Percentiles rank a stretch among this genome's conserved stretches.
These are phyloP conservation scores for Metschnikowia lunata DNA, from an alignment of 805 yeast species.

Conservation along the genomic window DNA sequence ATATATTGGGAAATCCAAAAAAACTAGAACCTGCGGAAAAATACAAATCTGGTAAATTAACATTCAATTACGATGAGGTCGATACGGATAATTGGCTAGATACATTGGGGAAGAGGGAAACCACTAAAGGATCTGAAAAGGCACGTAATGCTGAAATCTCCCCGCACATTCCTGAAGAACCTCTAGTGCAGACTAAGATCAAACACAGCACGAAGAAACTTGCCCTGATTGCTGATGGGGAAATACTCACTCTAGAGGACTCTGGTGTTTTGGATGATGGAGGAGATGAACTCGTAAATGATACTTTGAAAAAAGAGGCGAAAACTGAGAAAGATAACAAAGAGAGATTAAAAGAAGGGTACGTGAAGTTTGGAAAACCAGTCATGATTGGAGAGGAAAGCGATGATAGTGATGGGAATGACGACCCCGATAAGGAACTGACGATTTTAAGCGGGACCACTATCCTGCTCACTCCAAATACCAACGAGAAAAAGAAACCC, in stretches of 20 bases:
- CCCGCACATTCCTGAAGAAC: neutral
- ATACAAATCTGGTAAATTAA: constrained; percentile 18
- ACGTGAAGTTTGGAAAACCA: constrained; percentile 5
- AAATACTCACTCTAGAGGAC: constrained; percentile 57
- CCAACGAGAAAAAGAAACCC: neutral
- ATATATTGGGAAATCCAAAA: neutral
- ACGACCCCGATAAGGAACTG: neutral
- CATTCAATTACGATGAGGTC: constrained; percentile 12
- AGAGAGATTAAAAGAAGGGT: constrained; percentile 20
- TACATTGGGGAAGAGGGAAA: constrained; percentile 12
- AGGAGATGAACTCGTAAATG: constrained; percentile 36
- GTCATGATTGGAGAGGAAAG: neutral
- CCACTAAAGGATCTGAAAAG: neutral
- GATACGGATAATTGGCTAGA: constrained; percentile 15
- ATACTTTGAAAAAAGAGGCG: constrained; percentile 21
- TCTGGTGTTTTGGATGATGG: constrained; percentile 31
- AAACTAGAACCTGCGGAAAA: constrained; percentile 9
- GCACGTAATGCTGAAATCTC: neutral
- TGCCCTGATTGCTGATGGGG: constrained; percentile 33
- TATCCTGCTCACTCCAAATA: constrained; percentile 3
- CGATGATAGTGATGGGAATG: constrained; percentile 6
- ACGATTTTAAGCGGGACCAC: constrained; percentile 3
- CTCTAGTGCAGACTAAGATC: constrained; percentile 26
- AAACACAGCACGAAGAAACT: constrained; percentile 46
- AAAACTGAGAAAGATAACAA: constrained; percentile 28